Evolutionary conservation across 1,284 basidiomycete genomes (phyloP), one percentile per base, ranked within the genome.

Genomic region (Cryptococcus wingfieldii): DNA sequence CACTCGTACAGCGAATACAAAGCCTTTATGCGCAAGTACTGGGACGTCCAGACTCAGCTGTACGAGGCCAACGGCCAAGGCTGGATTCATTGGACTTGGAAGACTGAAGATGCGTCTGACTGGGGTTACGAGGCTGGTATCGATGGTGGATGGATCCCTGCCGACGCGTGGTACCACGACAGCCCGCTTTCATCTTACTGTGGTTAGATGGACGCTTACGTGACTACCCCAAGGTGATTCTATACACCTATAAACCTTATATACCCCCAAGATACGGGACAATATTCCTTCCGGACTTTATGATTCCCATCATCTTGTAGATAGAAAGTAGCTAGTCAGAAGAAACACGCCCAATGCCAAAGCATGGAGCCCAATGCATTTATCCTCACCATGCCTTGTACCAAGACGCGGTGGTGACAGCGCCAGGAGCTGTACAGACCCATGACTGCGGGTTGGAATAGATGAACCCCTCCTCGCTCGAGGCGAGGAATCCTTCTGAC

Each of bases 121-220:
- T 79, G 78, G 78, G 71, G 71, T 25, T 80, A 80, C 68, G 56
- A 66, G 49, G 68, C 85, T 54, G 90, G 90, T 50, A 78, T 94
- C 42, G 74, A 78, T 4, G 81, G 85, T 55, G 90, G 90, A 23
- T 93, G 88, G 89, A 93, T 95, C 72, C 90, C 91, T 12, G 72
- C 77, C 53, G 65, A 84, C 74, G 83, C 86, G 1, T 80, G 79
- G 1, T 47, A 81, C 42, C 76, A 80, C 56, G 37, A 75, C 61
- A 83, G 81, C 71, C 80, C 47, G 71, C 38, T 68, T 47, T 41
- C 55, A 38, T 46, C 71, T 51, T 80, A 86, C 50, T 86, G 85
- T 62, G 79, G 75, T 4, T 83, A 64, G 45, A 49, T 41, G 16
- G 47, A 34, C 31, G 7, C 1, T 34, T 7, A 19, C 18, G 18